Conservation (phyloP, 352 stramenopile species). For the Globisporangium camurandrum region DNA sequence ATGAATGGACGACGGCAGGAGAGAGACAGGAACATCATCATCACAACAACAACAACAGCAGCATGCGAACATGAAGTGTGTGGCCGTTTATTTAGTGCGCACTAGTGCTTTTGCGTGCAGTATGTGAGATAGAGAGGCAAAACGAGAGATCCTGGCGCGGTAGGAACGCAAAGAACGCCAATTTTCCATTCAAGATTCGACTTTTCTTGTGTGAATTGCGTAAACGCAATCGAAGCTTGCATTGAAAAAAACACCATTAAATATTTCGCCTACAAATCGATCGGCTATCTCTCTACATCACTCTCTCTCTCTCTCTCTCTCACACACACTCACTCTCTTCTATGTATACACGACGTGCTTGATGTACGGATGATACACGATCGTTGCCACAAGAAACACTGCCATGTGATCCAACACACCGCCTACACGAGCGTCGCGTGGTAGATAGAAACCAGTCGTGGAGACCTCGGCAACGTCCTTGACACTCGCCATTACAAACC, state of each 20-base stretch:
- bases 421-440: conserved; percentile 17
- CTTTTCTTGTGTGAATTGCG: too few relatives aligned
- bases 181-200: too few relatives aligned
- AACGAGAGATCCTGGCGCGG: too few relatives aligned
- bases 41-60: neutral
- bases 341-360: conserved; percentile 21
- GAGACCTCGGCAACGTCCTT: conserved; percentile 36
- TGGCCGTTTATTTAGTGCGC: neutral
- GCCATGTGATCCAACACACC: conserved; percentile 36
- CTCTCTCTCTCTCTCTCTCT: conserved; percentile 1
- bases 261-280: too few relatives aligned
- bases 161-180: too few relatives aligned
- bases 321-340: neutral
- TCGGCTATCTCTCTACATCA: too few relatives aligned
- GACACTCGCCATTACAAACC: conserved; percentile 25
- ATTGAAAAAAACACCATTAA: too few relatives aligned
- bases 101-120: neutral
- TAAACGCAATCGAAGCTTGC: too few relatives aligned
- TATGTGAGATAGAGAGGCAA: too few relatives aligned
- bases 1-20: too few relatives aligned
- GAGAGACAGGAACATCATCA: too few relatives aligned
- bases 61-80: neutral
- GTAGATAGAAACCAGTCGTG: conserved; percentile 39
- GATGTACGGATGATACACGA: conserved; percentile 45
- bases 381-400: conserved; percentile 33